Evolutionary conservation across 1,139 yeast genomes (phyloP).

Genomic region (Casaregolazyma lundiana): DNA sequence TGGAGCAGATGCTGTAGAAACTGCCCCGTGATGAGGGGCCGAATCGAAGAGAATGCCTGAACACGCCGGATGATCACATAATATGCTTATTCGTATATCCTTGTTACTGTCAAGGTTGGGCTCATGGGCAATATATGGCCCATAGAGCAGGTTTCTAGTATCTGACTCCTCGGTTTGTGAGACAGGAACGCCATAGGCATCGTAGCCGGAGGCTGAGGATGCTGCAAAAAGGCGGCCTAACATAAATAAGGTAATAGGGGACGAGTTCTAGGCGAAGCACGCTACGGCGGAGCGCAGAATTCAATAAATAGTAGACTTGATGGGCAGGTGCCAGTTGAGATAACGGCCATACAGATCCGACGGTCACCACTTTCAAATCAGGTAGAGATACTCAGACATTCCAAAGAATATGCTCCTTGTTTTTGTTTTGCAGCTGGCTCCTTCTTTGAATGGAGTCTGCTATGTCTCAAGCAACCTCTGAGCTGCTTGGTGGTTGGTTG

Average conservation of each 20-base stretch:
- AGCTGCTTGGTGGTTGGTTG: background rate
- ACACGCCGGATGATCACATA: constrained; percentile 22
- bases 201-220: constrained; percentile 5
- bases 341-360: too few relatives aligned
- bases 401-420: background rate
- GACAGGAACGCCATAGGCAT: constrained; percentile 16
- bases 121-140: constrained; percentile 16
- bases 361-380: background rate
- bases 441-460: background rate
- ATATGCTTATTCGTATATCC: constrained; percentile 26
- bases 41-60: constrained; percentile 26
- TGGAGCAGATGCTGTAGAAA: background rate
- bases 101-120: constrained; percentile 15
- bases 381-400: background rate
- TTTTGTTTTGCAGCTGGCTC: background rate
- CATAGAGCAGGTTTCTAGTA: constrained; percentile 27
- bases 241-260: constrained; percentile 15
- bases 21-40: constrained; percentile 5
- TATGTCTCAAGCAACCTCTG: too few relatives aligned
- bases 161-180: constrained; percentile 29
- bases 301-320: too few relatives aligned
- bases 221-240: constrained; percentile 18
- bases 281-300: too few relatives aligned
- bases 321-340: too few relatives aligned
- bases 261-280: too few relatives aligned